Percentiles rank a stretch among this genome's conserved stretches.
Evolutionary conservation across 305 asterid genomes (phyloP).

Genomic region (Vinca major): DNA sequence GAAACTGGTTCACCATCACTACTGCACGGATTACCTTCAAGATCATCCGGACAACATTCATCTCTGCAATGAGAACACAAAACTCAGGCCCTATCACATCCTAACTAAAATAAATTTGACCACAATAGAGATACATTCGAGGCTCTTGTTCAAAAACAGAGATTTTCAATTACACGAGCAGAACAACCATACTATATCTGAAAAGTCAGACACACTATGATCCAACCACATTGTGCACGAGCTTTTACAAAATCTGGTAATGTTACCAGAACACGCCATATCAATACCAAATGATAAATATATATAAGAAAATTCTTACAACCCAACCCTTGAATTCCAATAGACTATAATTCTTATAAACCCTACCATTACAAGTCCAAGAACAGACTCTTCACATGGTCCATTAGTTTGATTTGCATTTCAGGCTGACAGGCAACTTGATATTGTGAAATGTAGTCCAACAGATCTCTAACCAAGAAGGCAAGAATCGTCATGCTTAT

Average conservation of each 20-base stretch:
- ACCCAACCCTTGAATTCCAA: not conserved
- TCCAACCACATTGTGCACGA: not conserved
- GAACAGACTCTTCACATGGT: not conserved
- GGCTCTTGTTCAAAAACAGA: not conserved
- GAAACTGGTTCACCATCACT: constrained; percentile 16
- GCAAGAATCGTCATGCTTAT: not conserved
- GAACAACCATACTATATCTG: not conserved
- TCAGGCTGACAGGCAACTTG: not conserved
- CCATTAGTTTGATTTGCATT: not conserved
- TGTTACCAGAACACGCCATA: not conserved
- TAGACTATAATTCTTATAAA: not conserved
- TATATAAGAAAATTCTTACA: not conserved
- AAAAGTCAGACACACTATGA: not conserved
- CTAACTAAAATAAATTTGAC: not conserved
- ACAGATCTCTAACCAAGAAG: not conserved
- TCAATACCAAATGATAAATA: not conserved
- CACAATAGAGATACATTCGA: not conserved
- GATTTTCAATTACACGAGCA: not conserved
- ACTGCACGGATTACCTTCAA: constrained; percentile 30
- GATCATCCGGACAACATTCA: constrained; percentile 36
- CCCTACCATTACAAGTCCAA: not conserved
- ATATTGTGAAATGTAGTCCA: not conserved
- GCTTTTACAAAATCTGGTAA: not conserved
- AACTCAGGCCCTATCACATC: constrained; percentile 7
- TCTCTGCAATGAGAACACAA: constrained; percentile 39